A percentile compares a stretch with the other conserved stretches of the same genome.
Evolutionary conservation across 108 stramenopile species (phyloP).

Genomic region (Craspedostauros australis): DNA sequence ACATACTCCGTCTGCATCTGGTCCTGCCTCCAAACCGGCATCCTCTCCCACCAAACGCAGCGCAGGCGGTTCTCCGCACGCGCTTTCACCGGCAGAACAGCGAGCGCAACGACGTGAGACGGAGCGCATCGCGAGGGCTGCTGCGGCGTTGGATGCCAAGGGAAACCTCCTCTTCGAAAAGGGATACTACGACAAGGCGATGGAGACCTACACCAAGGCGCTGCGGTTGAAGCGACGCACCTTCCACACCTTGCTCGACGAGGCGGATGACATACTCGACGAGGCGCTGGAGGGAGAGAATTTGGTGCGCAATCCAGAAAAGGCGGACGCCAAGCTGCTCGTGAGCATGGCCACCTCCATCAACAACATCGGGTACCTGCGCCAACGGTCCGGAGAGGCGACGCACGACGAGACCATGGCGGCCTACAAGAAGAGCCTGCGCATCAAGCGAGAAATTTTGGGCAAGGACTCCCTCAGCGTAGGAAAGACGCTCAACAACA

Average conservation of each 20-base stretch:
- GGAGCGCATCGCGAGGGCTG: slow-evolving; percentile 30
- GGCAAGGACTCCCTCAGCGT: slow-evolving; percentile 61
- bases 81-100: too few relatives aligned
- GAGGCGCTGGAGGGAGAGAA: slow-evolving; percentile 1
- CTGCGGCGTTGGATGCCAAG: slow-evolving; percentile 36
- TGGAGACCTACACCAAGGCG: slow-evolving; percentile 38
- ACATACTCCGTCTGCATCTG: too few relatives aligned
- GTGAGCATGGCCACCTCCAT: slow-evolving; percentile 60
- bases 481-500: slow-evolving; percentile 67
- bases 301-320: background rate
- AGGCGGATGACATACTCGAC: slow-evolving; percentile 14
- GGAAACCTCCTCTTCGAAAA: slow-evolving; percentile 47
- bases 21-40: too few relatives aligned
- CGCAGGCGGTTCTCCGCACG: too few relatives aligned
- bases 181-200: slow-evolving; percentile 45
- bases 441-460: slow-evolving; percentile 47
- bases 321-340: slow-evolving; percentile 20
- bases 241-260: slow-evolving; percentile 20
- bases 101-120: slow-evolving; percentile 9
- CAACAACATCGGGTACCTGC: slow-evolving; percentile 57
- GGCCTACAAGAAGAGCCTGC: slow-evolving; percentile 50
- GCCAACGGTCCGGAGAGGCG: slow-evolving; percentile 47
- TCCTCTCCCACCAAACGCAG: too few relatives aligned
- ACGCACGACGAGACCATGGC: slow-evolving; percentile 50
- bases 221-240: slow-evolving; percentile 42